Evolutionary conservation across 805 yeast genomes (phyloP), one percentile per base, ranked within the genome.

Genomic region (Lipomyces sp.): DNA sequence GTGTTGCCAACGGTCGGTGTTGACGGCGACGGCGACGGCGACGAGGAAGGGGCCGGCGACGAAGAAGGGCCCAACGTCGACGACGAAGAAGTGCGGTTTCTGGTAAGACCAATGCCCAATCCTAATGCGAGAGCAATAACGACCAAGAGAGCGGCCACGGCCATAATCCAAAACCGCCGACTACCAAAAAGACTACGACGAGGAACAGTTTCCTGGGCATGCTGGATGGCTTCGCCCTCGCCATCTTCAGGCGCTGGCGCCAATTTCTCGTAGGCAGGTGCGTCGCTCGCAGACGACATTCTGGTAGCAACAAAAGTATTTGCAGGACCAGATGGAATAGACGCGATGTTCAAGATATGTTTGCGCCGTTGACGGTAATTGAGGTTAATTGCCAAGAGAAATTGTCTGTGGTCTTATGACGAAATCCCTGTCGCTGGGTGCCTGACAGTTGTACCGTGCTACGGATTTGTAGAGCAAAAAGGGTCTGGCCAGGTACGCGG

Each of bases 101-200:
- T 30, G 7, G 67, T 50, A 29, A 69, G 51, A 2, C 70, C 71
- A 30, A 69, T 54, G 10, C 71, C 71, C 60, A 67, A 15, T n/a
- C 71, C 67, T 15, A 67, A 63, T 5, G 68, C 70, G 37, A 69
- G 53, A 29, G 65, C 71, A 18, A 59, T 53, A 8, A 67, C 35
- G 29, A 67, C 58, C 11, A 67, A 56, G 6, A 69, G 5, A 5
- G 37, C 59, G 48, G 30, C 42, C 10, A 48, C 65, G 5, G 24
- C 5, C 35, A 59, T 4, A 15, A 55, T 3, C 54, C 54, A 51
- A 33, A 1, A 3, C 34, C 24, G 24, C 24, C 24, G 24, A 24
- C 24, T 24, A 24, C 24, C 24, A 24, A 24, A 24, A 24, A 0
- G n/a, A n/a, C 30, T 10, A 42, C 8, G 48, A 15, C 29, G 24